phyloP scores from a whole-genome alignment of 345 rosid genomes.

The Hypericum perforatum region DNA sequence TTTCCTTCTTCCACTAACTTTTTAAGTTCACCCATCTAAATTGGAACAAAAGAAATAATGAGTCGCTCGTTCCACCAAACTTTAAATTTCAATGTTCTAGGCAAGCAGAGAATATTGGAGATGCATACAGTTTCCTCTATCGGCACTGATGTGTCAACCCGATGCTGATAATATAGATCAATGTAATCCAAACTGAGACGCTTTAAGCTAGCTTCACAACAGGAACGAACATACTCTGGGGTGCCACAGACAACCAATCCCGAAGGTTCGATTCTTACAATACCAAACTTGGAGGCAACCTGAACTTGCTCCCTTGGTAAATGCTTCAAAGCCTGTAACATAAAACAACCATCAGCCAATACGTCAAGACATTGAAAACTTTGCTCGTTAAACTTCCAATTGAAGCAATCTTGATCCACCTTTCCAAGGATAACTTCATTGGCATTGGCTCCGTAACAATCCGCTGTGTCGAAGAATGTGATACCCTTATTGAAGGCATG shows the following conservation, averaged over 20 bases:
- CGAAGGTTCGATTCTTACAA: conserved; percentile 9
- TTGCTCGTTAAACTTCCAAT: not conserved
- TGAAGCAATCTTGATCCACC: conserved; percentile 16
- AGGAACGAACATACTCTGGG: conserved; percentile 38
- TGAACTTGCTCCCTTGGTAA: conserved; percentile 49
- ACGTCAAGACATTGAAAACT: not conserved
- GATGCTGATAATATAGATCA: conserved; percentile 44
- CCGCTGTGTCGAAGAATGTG: conserved; percentile 48
- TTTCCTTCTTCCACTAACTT: conserved; percentile 53
- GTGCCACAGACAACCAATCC: conserved; percentile 24
- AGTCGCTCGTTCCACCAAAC: no score
- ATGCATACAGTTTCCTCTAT: conserved; percentile 41
- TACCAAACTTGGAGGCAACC: conserved; percentile 46
- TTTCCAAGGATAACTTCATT: conserved; percentile 45
- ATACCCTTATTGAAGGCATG: conserved; percentile 40
- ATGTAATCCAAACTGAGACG: conserved; percentile 43
- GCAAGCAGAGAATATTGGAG: not conserved
- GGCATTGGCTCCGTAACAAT: conserved; percentile 33
- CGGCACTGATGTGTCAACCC: conserved; percentile 35
- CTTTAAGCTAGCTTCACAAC: conserved; percentile 52
- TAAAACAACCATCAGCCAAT: not conserved
- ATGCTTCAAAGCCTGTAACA: conserved; percentile 44
- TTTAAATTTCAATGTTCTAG: no score
- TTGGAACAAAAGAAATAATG: not conserved
- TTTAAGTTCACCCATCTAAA: conserved; percentile 46